Base-by-base conservation (phyloP, 2,329 filamentous ascomycete genomes). In the Rachicladosporium sp. region DNA sequence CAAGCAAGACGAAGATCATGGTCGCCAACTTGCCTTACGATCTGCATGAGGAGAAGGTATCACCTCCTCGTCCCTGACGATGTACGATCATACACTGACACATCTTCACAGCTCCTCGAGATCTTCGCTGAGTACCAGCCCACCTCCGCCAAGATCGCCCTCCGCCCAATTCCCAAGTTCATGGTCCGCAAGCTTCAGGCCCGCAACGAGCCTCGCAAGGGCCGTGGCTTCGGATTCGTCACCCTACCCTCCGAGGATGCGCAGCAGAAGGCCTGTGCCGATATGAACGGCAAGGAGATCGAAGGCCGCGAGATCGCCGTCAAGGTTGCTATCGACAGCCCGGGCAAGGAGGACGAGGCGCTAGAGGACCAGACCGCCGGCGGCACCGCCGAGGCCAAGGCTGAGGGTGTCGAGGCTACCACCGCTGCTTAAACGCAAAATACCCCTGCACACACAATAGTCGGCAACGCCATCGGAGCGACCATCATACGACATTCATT, bases 141-240 rank as follows among this genome's bases (percentile, higher is more conserved):
- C 46, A 81, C 82, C 53, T 93, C 87, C 50, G 89, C 91, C 65
- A 98, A 96, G 79, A 96, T 98, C 60, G 91, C 91, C 51, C 85
- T 98, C 54, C 89, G 91, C 57, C 91, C 91, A 38, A 98, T 98
- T 54, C 91, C 91, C 54, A 88, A 89, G 58, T 98, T 96, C 74
- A 98, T 98, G 91, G 91, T 98, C 70, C 95, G 95, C 82, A 98
- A 98, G 78, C 85, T 98, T 47, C 88, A 94, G 71, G 88, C 89
- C 58, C 89, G 91, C 62, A 88, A 88, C 61, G 91, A 98, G 72
- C 80, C 89, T 57, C 91, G 91, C 72, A 98, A 98, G 81, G 91
- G 91, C 46, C 91, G 91, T 72, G 91, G 91, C 51, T 98, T 98
- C 64, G 91, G 91, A 52, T 98, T 98, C 65, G 91, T 98, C 48